These are phyloP conservation scores for Glycine latifolia DNA, from an alignment of 306 rosid genomes.

Conservation along the genomic window DNA sequence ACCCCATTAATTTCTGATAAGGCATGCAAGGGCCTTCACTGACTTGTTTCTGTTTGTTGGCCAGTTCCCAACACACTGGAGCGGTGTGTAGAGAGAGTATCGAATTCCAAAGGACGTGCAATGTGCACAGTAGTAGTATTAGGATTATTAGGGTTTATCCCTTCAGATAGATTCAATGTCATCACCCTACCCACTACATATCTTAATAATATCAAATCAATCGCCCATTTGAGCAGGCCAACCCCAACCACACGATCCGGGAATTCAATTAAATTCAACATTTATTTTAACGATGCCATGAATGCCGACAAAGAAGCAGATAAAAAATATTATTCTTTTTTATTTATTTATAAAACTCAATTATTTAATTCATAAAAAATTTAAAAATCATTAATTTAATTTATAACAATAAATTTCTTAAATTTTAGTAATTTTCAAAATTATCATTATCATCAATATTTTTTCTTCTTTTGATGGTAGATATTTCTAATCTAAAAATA, in stretches of 20 bases:
- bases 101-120: slow-evolving; percentile 44
- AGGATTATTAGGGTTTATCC: slow-evolving; percentile 35
- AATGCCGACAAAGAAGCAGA: no score
- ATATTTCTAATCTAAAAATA: no score
- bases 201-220: slow-evolving; percentile 23
- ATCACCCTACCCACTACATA: background rate
- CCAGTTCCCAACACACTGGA: slow-evolving; percentile 51
- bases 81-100: slow-evolving; percentile 7
- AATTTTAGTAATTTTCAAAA: no score
- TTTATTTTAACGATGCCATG: no score
- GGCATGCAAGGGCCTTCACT: slow-evolving; percentile 16
- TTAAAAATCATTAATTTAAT: no score
- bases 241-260: slow-evolving; percentile 46
- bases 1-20: slow-evolving; percentile 33
- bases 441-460: no score
- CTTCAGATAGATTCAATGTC: background rate
- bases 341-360: no score
- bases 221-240: background rate
- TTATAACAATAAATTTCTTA: no score
- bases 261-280: background rate
- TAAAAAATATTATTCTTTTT: no score
- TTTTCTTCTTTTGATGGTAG: no score
- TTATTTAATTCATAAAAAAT: no score
- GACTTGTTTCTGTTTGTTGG: slow-evolving; percentile 26
- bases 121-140: background rate